These are phyloP conservation scores for Zoysia japonica DNA, from an alignment of 176 grass and related monocot species.

Conservation along the genomic window DNA sequence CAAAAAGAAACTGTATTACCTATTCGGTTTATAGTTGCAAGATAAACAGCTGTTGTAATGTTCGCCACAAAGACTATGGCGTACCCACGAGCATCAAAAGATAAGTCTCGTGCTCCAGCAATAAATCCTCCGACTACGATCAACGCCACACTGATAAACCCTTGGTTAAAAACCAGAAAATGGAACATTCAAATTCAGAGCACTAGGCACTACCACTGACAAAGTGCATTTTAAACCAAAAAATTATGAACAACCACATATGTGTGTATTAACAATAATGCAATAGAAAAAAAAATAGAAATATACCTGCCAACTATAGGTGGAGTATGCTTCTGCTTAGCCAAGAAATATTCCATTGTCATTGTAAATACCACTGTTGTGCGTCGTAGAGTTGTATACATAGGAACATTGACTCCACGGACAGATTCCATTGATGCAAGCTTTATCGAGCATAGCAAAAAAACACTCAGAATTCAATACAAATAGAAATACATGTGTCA, in stretches of 20 bases:
- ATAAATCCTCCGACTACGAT: constrained; percentile 95
- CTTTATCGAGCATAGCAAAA: constrained; percentile 55
- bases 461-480: constrained; percentile 36
- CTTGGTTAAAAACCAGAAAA: constrained; percentile 48
- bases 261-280: neutral
- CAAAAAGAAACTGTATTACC: constrained; percentile 52
- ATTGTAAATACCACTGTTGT: constrained; percentile 98
- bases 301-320: constrained; percentile 88
- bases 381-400: constrained; percentile 97
- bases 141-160: constrained; percentile 87
- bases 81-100: constrained; percentile 88
- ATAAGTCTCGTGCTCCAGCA: constrained; percentile 90
- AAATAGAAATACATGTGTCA: constrained; percentile 2
- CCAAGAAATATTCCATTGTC: constrained; percentile 93
- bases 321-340: constrained; percentile 83
- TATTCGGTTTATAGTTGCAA: constrained; percentile 94
- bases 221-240: constrained; percentile 2
- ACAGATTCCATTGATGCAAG: constrained; percentile 97
- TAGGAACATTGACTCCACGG: constrained; percentile 98
- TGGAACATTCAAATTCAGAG: constrained; percentile 39
- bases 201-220: neutral
- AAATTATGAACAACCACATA: neutral
- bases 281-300: constrained; percentile 19
- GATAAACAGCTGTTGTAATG: constrained; percentile 95
- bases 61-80: constrained; percentile 92